Evolutionary conservation across 75 land plant species (phyloP).

Genomic region (Chamaecyparis obtusa): DNA sequence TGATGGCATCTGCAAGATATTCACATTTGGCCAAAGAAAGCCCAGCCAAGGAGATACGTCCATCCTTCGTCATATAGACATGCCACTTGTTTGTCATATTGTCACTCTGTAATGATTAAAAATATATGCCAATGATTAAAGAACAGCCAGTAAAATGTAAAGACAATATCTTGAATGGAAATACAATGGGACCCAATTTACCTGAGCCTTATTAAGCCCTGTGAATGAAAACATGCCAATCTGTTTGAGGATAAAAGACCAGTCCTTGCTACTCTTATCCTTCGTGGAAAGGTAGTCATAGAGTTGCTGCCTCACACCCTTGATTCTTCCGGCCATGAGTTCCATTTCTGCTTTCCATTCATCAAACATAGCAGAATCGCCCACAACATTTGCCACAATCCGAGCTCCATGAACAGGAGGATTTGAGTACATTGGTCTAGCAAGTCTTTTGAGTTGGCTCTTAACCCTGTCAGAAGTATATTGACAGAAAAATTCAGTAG

Average conservation of each 20-base stretch:
- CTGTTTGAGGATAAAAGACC: constrained; percentile 95
- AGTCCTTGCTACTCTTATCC: constrained; percentile 91
- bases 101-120: constrained; percentile 66
- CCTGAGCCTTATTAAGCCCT: constrained; percentile 91
- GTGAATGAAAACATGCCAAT: constrained; percentile 99
- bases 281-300: constrained; percentile 74
- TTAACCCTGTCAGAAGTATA: constrained; percentile 62
- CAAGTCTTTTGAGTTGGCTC: constrained; percentile 94
- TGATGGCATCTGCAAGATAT: constrained; percentile 94
- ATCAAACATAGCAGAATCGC: constrained; percentile 71
- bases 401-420: constrained; percentile 98
- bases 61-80: constrained; percentile 99
- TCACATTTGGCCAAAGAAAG: constrained; percentile 86
- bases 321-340: constrained; percentile 95
- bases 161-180: background rate
- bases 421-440: constrained; percentile 99
- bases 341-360: constrained; percentile 99
- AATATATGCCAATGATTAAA: background rate
- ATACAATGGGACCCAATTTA: constrained; percentile 14
- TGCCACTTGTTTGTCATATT: constrained; percentile 99
- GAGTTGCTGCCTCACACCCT: constrained; percentile 88
- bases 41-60: constrained; percentile 97
- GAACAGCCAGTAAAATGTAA: background rate
- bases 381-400: constrained; percentile 95
- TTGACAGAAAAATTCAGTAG: background rate